Base-by-base conservation (phyloP, 2,329 filamentous ascomycete genomes). In the Aureobasidium melanogenum region DNA sequence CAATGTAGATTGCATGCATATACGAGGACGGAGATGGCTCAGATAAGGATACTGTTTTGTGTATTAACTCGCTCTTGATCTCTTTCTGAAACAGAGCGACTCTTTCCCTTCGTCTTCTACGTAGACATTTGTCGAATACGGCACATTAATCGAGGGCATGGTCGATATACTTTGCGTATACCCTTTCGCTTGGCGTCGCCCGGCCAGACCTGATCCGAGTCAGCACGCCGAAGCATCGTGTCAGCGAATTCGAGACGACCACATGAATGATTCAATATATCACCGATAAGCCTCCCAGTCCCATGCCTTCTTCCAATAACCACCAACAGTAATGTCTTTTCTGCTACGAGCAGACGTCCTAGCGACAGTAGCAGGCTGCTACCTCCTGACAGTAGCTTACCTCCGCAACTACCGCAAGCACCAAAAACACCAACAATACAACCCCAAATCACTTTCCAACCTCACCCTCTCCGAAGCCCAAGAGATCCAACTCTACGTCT, bases 401-500 rank as follows among this genome's bases (percentile, higher is more conserved):
- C 60, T 63, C 19, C 62, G 62, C 39, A 54, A 52, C 46, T 8
- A 6, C 15, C 62, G 62, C 14, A 28, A 52, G n/a, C 22, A 46
- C 15, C 43, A 57, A 28, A 59, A 39, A 38, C 58, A 58, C 2
- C 14, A 10, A 2, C 34, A 46, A 32, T 59, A 58, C 43, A 24
- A n/a, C 19, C 44, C 36, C 15, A 38, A 15, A 14, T 8, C 24
- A 4, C 38, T 56, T 12, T 52, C 43, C 6, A 12, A 22, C 2
- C 26, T 63, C 41, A 63, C 60, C 5, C 56, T 52, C 15, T 14
- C 46, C 9, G 15, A 63, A 14, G 62, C 62, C 10, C 50, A 52
- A 26, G 22, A 58, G 14, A 63, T 63, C 22, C 62, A 63, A 39
- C 46, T 44, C 22, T 54, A 59, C 32, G 22, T 63, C 14, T 46